Evolutionary conservation across 2,329 filamentous ascomycete species (phyloP), one percentile per base, ranked within the genome.

Genomic region (Fusarium falciforme): DNA sequence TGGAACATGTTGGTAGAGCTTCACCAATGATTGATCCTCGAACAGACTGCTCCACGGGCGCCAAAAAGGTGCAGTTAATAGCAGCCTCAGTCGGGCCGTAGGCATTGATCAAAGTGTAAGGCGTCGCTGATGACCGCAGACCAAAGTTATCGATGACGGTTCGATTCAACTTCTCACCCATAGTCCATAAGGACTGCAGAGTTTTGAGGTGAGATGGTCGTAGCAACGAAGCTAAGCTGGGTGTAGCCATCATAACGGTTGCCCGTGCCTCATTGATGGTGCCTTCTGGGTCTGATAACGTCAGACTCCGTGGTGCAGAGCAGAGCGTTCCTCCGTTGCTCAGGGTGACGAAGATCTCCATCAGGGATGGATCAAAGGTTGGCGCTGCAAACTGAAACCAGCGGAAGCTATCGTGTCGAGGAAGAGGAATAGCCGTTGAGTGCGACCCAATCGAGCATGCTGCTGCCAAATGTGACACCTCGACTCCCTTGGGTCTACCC

Each of bases 271-370:
- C 77, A 4, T 79, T 79, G 14, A 79, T 55, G 4, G 76, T 77
- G 16, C 57, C 62, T 62, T 71, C 68, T 5, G 76, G 33, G 67
- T 79, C 60, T 44, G 76, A 67, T 55, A 83, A 65, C 1, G 76
- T 82, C 11, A 82, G 57, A 8, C 58, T 61, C 8, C 80, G 72
- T 31, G 78, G 68, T 6, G 79, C 81, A 16, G 79, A 80, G 70
- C 82, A 83, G 8, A 84, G 78, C 9, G 82, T 82, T 17, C 74
- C 79, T 7, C 82, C 82, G 38, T 87, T 87, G 62, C 89, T 88
- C 91, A 93, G 94, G 0, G 93, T 86, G 76, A 94, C 95, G 80
- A 96, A 94, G 22, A 95, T 94, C 76, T 96, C 94, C 77, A 95
- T 95, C 0, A 95, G 91, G 1, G 93, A 95, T 12, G 95, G 89